These are phyloP conservation scores for Pascua guehoae DNA, from an alignment of 1,284 basidiomycete genomes.

Conservation along the genomic window DNA sequence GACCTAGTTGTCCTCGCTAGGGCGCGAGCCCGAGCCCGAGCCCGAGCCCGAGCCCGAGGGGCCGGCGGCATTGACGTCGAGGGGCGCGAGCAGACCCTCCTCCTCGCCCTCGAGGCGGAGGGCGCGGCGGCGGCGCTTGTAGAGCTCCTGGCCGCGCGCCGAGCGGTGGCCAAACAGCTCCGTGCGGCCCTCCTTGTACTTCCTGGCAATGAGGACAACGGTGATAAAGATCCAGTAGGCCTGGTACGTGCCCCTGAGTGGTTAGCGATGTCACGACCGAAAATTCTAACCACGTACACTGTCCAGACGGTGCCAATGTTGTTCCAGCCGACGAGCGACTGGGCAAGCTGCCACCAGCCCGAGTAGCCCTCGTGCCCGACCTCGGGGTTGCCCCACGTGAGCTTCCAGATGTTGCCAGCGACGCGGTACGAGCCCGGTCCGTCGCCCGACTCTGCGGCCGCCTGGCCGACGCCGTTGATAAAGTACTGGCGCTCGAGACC, in stretches of 20 bases:
- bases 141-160: constrained; percentile 22
- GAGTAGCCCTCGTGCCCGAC: constrained; percentile 54
- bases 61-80: not conserved
- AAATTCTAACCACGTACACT: constrained; percentile 54
- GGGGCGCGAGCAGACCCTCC: constrained; percentile 15
- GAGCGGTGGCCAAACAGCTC: constrained; percentile 32
- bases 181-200: constrained; percentile 54
- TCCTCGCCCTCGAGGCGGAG: constrained; percentile 23
- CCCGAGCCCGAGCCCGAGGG: not conserved
- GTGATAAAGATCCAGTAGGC: constrained; percentile 72
- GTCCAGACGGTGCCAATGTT: constrained; percentile 57
- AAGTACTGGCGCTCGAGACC: constrained; percentile 65
- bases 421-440: constrained; percentile 78
- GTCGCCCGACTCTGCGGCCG: constrained; percentile 69
- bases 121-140: constrained; percentile 13
- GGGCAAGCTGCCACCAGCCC: constrained; percentile 23
- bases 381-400: constrained; percentile 71
- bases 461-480: constrained; percentile 61
- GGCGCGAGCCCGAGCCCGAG: not conserved
- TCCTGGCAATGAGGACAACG: constrained; percentile 59
- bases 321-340: constrained; percentile 43
- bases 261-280: too few relatives aligned
- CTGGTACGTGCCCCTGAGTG: constrained; percentile 55
- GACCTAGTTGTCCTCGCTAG: not conserved
- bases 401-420: constrained; percentile 76